Base-by-base conservation (phyloP, 1,139 yeast species). In the Suhomyces wounanorum region DNA sequence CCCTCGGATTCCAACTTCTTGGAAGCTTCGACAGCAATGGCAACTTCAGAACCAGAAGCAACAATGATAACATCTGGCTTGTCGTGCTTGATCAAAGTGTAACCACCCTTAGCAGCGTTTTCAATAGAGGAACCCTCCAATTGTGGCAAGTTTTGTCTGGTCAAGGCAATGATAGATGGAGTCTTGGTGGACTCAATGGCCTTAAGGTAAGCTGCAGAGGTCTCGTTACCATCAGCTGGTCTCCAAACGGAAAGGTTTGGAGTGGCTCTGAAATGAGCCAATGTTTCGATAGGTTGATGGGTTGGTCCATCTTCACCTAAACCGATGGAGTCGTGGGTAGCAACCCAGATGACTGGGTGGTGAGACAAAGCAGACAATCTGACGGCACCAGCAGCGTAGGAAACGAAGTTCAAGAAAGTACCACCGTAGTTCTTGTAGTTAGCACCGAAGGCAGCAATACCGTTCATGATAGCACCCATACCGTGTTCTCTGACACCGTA, bases 231-330 rank as follows among this genome's bases (percentile, higher is more conserved):
- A 73, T 95, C 99, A 69, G 99, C 99, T 64, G 99, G 99, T 84
- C 99, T 90, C 98, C 98, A 94, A 56, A 94, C 98, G 72, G 87
- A 83, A 65, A 85, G 68, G 82, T 95, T 95, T 78, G 99, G 99
- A 65, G 83, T 72, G 61, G 99, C 97, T 83, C 99, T 90, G 77
- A 95, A 85, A 77, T 94, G 99, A 56, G 98, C 96, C 71, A 94
- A 79, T 57, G 99, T 94, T 83, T 94, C 99, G 66, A 94, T 90
- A 75, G 99, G 99, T 82, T 94, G 99, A 78, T 94, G 99, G 70
- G 99, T 94, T 73, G 99, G 99, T 70, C 99, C 99, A 71, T 94
- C 99, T 82, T 94, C 99, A 79, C 99, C 99, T 63, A 94, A 83
- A 78, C 99, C 99, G 68, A 94, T 94, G 51, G 99, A 94, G 77